Evolutionary conservation across 331 rosid species (phyloP).

Genomic region (Telfairia occidentalis): DNA sequence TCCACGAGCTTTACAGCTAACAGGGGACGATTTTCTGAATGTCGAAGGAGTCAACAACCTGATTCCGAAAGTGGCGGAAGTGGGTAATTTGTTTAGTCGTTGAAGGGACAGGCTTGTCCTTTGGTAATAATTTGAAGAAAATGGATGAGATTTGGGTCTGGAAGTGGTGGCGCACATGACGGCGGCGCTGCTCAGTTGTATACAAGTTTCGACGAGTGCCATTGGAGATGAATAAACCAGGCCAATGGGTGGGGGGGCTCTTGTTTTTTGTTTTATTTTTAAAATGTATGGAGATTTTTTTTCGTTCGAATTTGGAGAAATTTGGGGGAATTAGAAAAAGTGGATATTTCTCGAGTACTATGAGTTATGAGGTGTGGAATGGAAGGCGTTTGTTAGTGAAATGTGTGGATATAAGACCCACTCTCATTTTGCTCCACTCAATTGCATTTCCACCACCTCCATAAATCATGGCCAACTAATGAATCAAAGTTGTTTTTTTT

Average conservation of each 20-base stretch:
- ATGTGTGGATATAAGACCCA: not conserved
- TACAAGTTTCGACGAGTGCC: constrained; percentile 3
- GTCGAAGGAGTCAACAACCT: constrained; percentile 13
- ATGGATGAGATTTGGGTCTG: not conserved
- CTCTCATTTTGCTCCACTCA: not conserved
- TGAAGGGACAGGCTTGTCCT: not conserved
- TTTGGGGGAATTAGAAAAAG: not conserved
- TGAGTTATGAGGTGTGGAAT: not conserved
- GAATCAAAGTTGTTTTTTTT: not conserved
- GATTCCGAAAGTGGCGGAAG: not conserved
- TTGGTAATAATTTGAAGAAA: not conserved
- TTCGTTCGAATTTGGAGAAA: not conserved
- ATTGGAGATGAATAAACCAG: not conserved
- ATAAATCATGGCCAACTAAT: not conserved
- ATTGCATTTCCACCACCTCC: not conserved
- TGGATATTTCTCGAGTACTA: not conserved
- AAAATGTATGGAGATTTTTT: not conserved
- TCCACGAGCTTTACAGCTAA: constrained; percentile 73
- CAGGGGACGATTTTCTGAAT: constrained; percentile 28
- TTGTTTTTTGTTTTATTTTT: not conserved
- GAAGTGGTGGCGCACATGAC: constrained; percentile 4
- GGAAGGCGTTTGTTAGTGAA: not conserved
- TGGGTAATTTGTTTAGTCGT: constrained; percentile 23
- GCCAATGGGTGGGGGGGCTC: not conserved
- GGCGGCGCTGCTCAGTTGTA: constrained; percentile 4